Base-by-base conservation (phyloP, 106 monocot genomes). In the Dioscorea alata region DNA sequence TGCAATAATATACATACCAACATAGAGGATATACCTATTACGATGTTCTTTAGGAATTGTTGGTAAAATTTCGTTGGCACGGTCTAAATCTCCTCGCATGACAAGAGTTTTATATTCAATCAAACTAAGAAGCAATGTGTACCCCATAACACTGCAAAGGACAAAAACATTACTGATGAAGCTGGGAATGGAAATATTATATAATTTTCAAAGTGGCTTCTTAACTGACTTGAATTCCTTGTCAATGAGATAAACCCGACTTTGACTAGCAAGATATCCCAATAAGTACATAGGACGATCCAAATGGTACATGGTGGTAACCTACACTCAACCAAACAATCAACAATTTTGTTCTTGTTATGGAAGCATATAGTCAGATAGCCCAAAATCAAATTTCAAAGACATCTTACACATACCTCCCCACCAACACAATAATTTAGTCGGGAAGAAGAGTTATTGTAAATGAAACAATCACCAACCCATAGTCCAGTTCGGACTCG, bases 391-490 rank as follows among this genome's bases (percentile, higher is more conserved):
- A 42, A 42, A 42, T 42, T 34, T 34, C 42, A 42, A 42, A 42
- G 6, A 42, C 5, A 42, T 28, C 28, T 42, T 1, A 56, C 10
- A 33, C 25, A 75, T 86, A 96, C 95, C 91, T 96, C 95, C 68
- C 95, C 95, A 73, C 95, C 95, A 79, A 96, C 95, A 79, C 91
- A 96, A 66, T 96, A 96, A 51, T 96, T 96, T 60, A 96, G 66
- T 68, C 95, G 70, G 80, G 84, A 88, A 49, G 95, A 81, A 69
- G 91, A 88, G 64, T 96, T 96, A 57, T 86, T 96, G 48, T 96
- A 96, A 54, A 96, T 96, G 80, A 96, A 96, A 82, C 95, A 96
- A 70, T 96, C 95, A 16, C 95, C 95, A 75, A 96, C 91, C 95
- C 95, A 96, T 48, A 96, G 66, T 53, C 95, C 95, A 63, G 95